phyloP scores from a whole-genome alignment of 345 rosid genomes.

The Odontarrhena argentea region DNA sequence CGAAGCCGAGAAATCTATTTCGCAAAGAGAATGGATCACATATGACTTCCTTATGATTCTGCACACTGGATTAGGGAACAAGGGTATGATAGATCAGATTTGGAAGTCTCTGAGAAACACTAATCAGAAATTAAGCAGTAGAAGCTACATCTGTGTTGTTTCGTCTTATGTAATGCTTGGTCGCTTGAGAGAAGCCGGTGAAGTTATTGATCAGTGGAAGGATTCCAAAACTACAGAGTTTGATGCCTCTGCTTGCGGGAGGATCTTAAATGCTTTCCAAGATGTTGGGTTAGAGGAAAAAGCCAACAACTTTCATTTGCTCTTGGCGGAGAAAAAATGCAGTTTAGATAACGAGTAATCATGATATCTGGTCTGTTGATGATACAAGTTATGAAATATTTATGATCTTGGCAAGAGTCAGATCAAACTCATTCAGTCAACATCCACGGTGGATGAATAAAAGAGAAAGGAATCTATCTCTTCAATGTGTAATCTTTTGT shows the following conservation, averaged over 20 bases:
- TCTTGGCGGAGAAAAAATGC: constrained; percentile 54
- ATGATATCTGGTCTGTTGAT: constrained; percentile 14
- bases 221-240: constrained; percentile 61
- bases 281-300: constrained; percentile 55
- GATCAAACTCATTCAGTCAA: constrained; percentile 15
- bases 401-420: constrained; percentile 2
- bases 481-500: not conserved
- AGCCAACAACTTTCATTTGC: constrained; percentile 50
- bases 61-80: constrained; percentile 73
- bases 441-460: constrained; percentile 19
- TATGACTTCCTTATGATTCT: constrained; percentile 85
- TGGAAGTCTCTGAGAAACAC: constrained; percentile 89
- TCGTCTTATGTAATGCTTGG: constrained; percentile 83
- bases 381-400: not conserved
- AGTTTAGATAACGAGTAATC: constrained; percentile 24
- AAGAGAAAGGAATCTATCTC: constrained; percentile 17
- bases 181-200: constrained; percentile 63
- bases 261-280: constrained; percentile 59
- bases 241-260: constrained; percentile 56
- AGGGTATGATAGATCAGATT: constrained; percentile 76
- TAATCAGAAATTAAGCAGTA: constrained; percentile 79
- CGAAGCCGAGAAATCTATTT: constrained; percentile 61
- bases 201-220: constrained; percentile 82
- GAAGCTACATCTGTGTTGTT: constrained; percentile 73
- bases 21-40: constrained; percentile 87